A percentile compares a stretch with the other conserved stretches of the same genome.
These are phyloP conservation scores for Mercurialis annua DNA, from an alignment of 345 rosid genomes.

Conservation along the genomic window DNA sequence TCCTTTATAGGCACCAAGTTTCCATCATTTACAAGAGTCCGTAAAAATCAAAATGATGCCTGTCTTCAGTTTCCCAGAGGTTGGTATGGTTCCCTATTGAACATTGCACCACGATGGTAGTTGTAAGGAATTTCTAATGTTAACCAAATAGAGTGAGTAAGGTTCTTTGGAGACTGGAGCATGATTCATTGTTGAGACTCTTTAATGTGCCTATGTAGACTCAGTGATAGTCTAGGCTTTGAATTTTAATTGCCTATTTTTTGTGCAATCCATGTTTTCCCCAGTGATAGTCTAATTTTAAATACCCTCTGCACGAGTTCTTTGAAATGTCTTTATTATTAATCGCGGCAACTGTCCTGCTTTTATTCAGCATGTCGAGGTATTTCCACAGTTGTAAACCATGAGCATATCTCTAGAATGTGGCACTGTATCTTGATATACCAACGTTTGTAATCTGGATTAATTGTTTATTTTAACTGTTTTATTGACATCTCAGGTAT, in stretches of 20 bases:
- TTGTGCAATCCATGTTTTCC: neutral
- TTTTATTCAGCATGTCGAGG: neutral
- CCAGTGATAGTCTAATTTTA: neutral
- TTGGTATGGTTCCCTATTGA: conserved; percentile 29
- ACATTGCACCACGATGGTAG: neutral
- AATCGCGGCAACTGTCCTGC: neutral
- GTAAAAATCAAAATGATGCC: conserved; percentile 37
- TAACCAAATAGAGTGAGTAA: neutral
- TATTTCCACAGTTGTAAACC: neutral
- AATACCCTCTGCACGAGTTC: neutral
- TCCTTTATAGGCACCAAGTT: conserved; percentile 37
- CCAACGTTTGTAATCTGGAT: neutral
- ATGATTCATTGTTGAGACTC: neutral
- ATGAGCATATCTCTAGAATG: neutral
- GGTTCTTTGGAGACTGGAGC: neutral
- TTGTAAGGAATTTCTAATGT: conserved; percentile 1
- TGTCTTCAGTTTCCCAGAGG: conserved; percentile 54
- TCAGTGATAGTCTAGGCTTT: no score
- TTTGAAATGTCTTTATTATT: neutral
- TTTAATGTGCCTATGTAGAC: neutral
- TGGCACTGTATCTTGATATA: neutral
- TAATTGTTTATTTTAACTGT: neutral
- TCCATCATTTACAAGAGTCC: conserved; percentile 40
- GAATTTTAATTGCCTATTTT: neutral
- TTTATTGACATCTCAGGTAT: conserved; percentile 44